A percentile compares a stretch with the other conserved stretches of the same genome.
Conservation (phyloP, 768 basidiomycete species). For the Kwoniella bestiolae region DNA sequence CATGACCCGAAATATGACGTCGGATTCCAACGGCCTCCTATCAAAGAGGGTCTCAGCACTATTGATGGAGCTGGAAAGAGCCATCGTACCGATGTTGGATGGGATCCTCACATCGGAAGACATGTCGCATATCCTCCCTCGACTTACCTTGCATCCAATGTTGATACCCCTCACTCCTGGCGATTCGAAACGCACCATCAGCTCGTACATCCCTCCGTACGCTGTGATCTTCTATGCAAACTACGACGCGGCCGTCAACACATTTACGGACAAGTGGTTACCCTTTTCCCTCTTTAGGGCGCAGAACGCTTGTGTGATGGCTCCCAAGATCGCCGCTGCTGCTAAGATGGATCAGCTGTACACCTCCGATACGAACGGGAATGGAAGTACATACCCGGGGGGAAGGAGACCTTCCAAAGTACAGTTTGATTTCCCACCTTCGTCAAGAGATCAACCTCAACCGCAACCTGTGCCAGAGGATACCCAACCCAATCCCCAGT, state of each 20-base stretch:
- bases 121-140: conserved; percentile 51
- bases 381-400: neutral
- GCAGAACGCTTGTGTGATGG: conserved; percentile 55
- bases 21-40: conserved; percentile 14
- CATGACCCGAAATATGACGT: conserved; percentile 43
- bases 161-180: conserved; percentile 54
- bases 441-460: neutral
- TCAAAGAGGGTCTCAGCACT: conserved; percentile 34
- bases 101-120: conserved; percentile 48
- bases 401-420: conserved; percentile 52
- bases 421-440: conserved; percentile 48
- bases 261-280: conserved; percentile 54
- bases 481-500: neutral
- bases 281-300: conserved; percentile 56
- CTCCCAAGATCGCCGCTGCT: conserved; percentile 29
- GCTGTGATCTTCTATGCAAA: conserved; percentile 56
- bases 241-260: conserved; percentile 55
- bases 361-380: neutral
- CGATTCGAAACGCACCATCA: conserved; percentile 4
- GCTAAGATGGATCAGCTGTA: conserved; percentile 22
- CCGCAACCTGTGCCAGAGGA: neutral
- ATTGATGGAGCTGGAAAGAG: conserved; percentile 43
- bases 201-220: conserved; percentile 49
- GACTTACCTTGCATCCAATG: conserved; percentile 51
- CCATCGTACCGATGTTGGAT: conserved; percentile 56